Percentiles rank a stretch among this genome's conserved stretches.
These are phyloP conservation scores for Diaporthe caulivora DNA, from an alignment of 2,329 filamentous ascomycete species.

Conservation along the genomic window DNA sequence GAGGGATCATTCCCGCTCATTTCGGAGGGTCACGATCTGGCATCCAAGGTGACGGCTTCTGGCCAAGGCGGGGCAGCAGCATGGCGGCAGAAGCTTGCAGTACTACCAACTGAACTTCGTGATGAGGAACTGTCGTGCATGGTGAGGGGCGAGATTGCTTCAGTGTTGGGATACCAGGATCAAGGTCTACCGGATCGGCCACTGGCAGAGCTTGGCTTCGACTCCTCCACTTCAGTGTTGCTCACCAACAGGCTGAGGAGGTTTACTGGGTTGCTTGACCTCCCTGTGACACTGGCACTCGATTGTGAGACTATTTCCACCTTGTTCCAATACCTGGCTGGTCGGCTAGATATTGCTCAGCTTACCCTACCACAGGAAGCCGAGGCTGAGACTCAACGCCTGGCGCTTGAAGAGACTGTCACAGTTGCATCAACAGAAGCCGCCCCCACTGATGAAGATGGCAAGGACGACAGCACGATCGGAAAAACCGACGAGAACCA, in stretches of 20 bases:
- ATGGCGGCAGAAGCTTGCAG: background rate
- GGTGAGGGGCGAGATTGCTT: background rate
- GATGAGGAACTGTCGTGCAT: background rate
- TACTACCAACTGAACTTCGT: background rate
- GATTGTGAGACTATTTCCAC: background rate
- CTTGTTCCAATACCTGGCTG: background rate
- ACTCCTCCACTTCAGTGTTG: conserved; percentile 9
- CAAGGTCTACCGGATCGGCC: background rate
- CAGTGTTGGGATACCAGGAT: conserved; percentile 11
- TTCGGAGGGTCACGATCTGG: background rate
- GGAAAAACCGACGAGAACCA: fast-evolving
- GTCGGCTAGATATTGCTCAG: background rate
- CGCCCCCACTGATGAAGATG: fast-evolving
- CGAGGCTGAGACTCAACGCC: background rate
- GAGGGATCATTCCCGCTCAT: background rate
- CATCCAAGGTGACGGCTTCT: background rate
- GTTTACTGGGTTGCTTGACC: background rate
- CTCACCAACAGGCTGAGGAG: conserved; percentile 14
- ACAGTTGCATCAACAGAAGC: fast-evolving
- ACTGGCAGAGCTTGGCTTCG: conserved; percentile 16
- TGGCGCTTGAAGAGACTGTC: too few relatives aligned
- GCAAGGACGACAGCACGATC: too few relatives aligned
- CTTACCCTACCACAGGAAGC: background rate
- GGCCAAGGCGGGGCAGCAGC: background rate
- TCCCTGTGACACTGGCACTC: conserved; percentile 11